Evolutionary conservation across 2,329 filamentous ascomycete species (phyloP).

Genomic region (Venturia effusa): DNA sequence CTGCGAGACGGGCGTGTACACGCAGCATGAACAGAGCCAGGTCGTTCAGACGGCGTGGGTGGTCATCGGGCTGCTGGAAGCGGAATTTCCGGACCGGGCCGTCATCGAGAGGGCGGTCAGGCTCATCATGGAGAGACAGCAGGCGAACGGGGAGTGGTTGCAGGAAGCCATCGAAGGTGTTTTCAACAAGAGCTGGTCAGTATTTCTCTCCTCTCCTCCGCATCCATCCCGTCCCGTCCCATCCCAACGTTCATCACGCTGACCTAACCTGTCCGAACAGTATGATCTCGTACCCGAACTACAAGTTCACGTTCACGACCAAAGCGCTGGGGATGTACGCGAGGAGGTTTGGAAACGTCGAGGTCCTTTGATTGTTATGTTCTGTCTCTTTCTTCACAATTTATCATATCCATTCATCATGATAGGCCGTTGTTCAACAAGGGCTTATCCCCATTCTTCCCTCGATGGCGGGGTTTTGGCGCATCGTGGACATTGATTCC

Average conservation of each 20-base stretch:
- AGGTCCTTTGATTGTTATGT: slow-evolving; percentile 26
- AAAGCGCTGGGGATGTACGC: slow-evolving; percentile 90
- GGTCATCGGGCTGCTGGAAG: slow-evolving; percentile 69
- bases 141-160: slow-evolving; percentile 82
- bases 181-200: slow-evolving; percentile 91
- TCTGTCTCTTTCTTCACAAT: too few species aligned
- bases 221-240: too few species aligned
- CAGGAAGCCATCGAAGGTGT: slow-evolving; percentile 96
- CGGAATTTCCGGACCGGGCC: slow-evolving; percentile 64
- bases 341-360: slow-evolving; percentile 56
- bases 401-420: not conserved
- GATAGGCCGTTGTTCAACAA: not conserved
- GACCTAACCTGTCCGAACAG: slow-evolving; percentile 35
- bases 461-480: too few species aligned
- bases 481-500: too few species aligned
- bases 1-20: slow-evolving; percentile 66
- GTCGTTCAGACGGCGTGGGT: slow-evolving; percentile 96
- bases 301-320: slow-evolving; percentile 93
- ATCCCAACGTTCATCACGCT: slow-evolving; percentile 13
- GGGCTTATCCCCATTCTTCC: too few species aligned
- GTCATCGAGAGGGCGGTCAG: slow-evolving; percentile 63
- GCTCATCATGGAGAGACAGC: slow-evolving; percentile 77
- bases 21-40: slow-evolving; percentile 69
- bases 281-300: slow-evolving; percentile 99
- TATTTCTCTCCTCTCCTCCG: slow-evolving; percentile 16